phyloP scores from a whole-genome alignment of 139 green algal genomes.

The Coelastrella sp. region DNA sequence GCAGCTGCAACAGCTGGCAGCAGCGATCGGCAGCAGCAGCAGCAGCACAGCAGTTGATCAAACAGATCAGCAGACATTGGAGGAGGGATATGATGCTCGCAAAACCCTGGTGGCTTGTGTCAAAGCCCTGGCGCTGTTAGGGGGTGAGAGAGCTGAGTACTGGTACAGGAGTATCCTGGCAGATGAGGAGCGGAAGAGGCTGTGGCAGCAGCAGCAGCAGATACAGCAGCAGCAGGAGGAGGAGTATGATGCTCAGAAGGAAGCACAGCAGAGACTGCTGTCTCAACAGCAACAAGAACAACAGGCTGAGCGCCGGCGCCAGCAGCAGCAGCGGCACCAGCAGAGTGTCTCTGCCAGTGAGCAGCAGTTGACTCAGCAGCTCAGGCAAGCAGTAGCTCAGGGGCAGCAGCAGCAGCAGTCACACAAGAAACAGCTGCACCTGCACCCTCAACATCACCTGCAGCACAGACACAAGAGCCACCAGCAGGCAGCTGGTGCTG shows the following conservation, averaged over 20 bases:
- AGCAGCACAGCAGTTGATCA: neutral
- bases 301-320: neutral
- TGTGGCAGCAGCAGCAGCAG: slow-evolving; percentile 28
- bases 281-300: slow-evolving; percentile 21
- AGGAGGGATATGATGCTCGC: neutral
- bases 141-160: neutral
- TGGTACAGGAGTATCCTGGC: slow-evolving; percentile 40
- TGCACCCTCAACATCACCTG: slow-evolving; percentile 16
- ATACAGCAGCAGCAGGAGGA: neutral
- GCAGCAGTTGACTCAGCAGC: slow-evolving; percentile 2
- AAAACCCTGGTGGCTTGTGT: slow-evolving; percentile 24
- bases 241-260: neutral
- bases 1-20: slow-evolving; percentile 30
- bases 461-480: neutral
- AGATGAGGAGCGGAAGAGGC: slow-evolving; percentile 1
- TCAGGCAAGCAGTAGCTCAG: slow-evolving; percentile 6
- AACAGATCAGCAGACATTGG: neutral
- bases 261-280: slow-evolving; percentile 15
- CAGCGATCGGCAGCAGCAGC: neutral
- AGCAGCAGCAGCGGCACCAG: slow-evolving; percentile 13
- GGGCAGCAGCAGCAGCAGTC: slow-evolving; percentile 39
- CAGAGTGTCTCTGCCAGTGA: neutral
- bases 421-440: neutral
- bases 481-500: neutral
- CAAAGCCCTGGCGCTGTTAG: slow-evolving; percentile 43